Conservation (phyloP, 2,329 filamentous ascomycete genomes). For the Shiraia sp. region DNA sequence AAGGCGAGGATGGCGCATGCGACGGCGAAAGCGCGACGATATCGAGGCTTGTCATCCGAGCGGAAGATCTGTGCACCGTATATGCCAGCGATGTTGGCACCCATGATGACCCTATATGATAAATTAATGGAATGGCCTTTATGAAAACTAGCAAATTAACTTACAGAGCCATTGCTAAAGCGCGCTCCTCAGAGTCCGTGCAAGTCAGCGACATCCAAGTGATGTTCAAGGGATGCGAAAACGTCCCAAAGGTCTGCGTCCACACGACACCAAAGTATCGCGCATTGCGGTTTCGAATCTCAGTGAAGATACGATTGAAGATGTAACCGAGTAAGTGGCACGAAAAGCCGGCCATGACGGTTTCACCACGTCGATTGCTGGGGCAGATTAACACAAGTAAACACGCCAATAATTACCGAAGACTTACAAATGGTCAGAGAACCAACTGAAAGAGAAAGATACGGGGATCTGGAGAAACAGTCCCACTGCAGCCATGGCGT, state of each 20-base stretch:
- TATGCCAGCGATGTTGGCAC: conserved; percentile 64
- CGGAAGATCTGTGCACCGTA: conserved; percentile 65
- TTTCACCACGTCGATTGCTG: conserved; percentile 56
- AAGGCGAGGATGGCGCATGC: conserved; percentile 51
- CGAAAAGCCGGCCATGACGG: conserved; percentile 55
- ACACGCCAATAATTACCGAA: no score
- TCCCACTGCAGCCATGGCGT: conserved; percentile 61
- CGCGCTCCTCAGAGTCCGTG: conserved; percentile 60
- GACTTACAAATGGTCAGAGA: conserved; percentile 53
- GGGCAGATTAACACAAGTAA: no score
- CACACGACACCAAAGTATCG: conserved; percentile 61
- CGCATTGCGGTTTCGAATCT: conserved; percentile 41
- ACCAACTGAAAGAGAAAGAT: conserved; percentile 56
- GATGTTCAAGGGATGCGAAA: conserved; percentile 62
- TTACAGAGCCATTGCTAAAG: conserved; percentile 62
- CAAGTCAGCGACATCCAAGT: conserved; percentile 63
- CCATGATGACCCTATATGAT: conserved; percentile 63
- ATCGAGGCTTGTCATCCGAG: conserved; percentile 55
- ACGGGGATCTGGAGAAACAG: conserved; percentile 58
- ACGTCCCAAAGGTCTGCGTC: conserved; percentile 60
- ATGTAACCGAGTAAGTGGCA: conserved; percentile 56
- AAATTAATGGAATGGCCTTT: no score
- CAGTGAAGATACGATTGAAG: conserved; percentile 58
- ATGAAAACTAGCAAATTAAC: no score
- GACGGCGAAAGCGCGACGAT: conserved; percentile 56